These are phyloP conservation scores for Chaetomium olivaceum DNA, from an alignment of 2,329 filamentous ascomycete species.

Conservation along the genomic window DNA sequence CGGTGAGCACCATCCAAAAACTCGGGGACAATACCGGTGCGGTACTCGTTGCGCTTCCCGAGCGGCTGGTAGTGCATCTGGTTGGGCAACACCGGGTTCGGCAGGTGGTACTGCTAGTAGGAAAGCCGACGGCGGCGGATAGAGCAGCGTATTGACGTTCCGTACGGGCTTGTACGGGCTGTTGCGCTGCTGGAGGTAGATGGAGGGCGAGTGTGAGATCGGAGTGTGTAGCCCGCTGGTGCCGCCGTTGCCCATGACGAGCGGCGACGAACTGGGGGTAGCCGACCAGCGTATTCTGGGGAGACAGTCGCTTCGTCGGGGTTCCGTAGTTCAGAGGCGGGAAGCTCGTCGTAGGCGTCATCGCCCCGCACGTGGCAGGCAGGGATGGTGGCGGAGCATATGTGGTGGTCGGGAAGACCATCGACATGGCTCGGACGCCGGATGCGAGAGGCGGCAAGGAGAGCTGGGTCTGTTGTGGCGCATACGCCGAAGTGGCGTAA, in stretches of 20 bases:
- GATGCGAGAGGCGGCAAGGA: slow-evolving; percentile 64
- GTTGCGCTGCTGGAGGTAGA: slow-evolving; percentile 82
- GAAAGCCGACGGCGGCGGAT: slow-evolving; percentile 78
- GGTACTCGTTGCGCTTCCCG: slow-evolving; percentile 66
- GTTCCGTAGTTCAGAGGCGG: slow-evolving; percentile 48
- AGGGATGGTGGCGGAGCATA: slow-evolving; percentile 43
- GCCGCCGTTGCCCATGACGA: slow-evolving; percentile 48
- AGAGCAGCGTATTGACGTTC: slow-evolving; percentile 85
- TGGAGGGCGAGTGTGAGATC: slow-evolving; percentile 78
- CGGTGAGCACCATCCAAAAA: slow-evolving; percentile 39
- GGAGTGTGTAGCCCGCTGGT: slow-evolving; percentile 56
- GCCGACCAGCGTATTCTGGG: slow-evolving; percentile 48
- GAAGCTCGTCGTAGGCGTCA: slow-evolving; percentile 41
- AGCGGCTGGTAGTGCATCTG: slow-evolving; percentile 84
- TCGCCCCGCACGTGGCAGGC: slow-evolving; percentile 37
- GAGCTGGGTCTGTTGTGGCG: slow-evolving; percentile 47
- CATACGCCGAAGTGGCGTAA: slow-evolving; percentile 44
- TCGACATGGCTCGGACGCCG: slow-evolving; percentile 70
- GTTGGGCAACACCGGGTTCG: slow-evolving; percentile 53
- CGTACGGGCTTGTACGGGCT: slow-evolving; percentile 93
- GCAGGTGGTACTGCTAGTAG: slow-evolving; percentile 71
- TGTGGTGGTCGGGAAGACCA: slow-evolving; percentile 65
- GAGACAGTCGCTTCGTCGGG: slow-evolving; percentile 55
- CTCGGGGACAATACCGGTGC: slow-evolving; percentile 70
- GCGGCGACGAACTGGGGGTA: slow-evolving; percentile 67